Base-by-base conservation (phyloP, 202 grass and related monocot species). In the Zizania palustris region DNA sequence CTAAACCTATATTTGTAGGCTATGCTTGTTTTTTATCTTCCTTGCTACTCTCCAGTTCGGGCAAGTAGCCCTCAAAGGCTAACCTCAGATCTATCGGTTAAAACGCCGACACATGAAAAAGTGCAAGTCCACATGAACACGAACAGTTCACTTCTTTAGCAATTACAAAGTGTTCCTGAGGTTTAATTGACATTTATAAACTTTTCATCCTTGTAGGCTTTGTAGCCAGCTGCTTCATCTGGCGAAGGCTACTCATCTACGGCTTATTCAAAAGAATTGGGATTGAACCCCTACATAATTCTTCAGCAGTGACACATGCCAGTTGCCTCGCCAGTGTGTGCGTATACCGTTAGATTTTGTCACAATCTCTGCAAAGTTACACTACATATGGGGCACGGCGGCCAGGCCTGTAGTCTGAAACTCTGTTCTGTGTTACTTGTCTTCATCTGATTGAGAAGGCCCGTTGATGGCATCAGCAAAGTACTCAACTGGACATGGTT, bases 401-500 rank as follows among this genome's bases (percentile, higher is more conserved):
- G 9, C 37, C 68, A 80, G 36, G 79, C 22, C 57, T 76, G 41
- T 19, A 67, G 44, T 67, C 69, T 79, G 63, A 74, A 54, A 78
- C 9, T 21, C 73, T 70, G 11, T 51, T 66, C 42, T 9, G 45
- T 90, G 77, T 65, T 45, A 70, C 75, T 91, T 96, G 81, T 99
- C 92, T 76, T 99, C 96, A 41, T 96, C 96, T n/a, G 92, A 99
- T 33, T 82, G 96, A 65, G 75, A 77, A 63, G 87, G 78, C 45
- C 85, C 96, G 4, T 85, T 93, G 77, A 93, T 87, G 56, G 84
- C 85, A 75, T 96, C 96, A 4, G 85, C 85, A 21, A 99, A 99
- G 65, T 99, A 97, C 62, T 93, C 94, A 72, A 93, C 94, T 97
- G 88, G 68, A 72, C 68, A 76, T 46, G 71, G 37, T 9, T 5